These are phyloP conservation scores for Jasminum sambac DNA, from an alignment of 257 asterid genomes.

Conservation along the genomic window DNA sequence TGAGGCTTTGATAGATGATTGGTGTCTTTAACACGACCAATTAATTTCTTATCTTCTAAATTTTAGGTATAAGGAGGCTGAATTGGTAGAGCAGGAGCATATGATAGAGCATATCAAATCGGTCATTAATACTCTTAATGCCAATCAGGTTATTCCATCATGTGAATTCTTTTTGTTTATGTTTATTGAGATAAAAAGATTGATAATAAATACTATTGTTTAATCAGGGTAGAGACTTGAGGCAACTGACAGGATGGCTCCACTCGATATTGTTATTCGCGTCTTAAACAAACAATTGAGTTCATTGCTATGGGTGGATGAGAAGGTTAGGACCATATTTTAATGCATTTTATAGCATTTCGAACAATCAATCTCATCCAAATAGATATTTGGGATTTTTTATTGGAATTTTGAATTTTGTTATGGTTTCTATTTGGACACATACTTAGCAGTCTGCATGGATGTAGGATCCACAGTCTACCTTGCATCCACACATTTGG, in stretches of 20 bases:
- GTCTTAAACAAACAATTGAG: conserved; percentile 90
- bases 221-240: conserved; percentile 85
- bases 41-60: conserved; percentile 15
- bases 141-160: conserved; percentile 59
- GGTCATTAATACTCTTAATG: conserved; percentile 69
- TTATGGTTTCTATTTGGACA: too few relatives aligned
- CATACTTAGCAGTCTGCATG: too few relatives aligned
- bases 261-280: conserved; percentile 82
- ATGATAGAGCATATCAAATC: conserved; percentile 86
- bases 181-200: conserved; percentile 9
- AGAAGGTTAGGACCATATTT: conserved; percentile 58
- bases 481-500: too few relatives aligned
- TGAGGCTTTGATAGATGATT: not conserved
- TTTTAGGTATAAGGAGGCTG: conserved; percentile 90
- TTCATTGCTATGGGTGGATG: conserved; percentile 92
- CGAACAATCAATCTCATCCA: not conserved
- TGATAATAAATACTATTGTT: conserved; percentile 6
- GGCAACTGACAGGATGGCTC: conserved; percentile 73
- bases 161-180: not conserved
- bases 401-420: too few relatives aligned
- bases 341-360: not conserved
- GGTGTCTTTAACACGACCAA: not conserved
- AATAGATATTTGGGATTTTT: not conserved
- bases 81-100: conserved; percentile 77
- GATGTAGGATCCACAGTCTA: too few relatives aligned